Conservation (phyloP, 208 protist species). For the Acanthamoeba castellanii region DNA sequence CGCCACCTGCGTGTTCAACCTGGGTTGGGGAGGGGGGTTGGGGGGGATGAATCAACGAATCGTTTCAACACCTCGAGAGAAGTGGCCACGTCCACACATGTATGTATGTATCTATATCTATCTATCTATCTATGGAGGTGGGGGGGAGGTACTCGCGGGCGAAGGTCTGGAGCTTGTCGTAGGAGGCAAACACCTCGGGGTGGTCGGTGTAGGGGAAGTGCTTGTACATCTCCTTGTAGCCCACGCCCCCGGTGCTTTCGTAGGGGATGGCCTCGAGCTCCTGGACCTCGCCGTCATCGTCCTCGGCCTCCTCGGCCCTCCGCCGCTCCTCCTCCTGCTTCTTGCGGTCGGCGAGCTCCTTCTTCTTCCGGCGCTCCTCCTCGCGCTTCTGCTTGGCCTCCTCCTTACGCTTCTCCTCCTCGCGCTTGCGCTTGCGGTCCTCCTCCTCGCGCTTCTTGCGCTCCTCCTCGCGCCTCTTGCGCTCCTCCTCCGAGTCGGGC, state of each 20-base stretch:
- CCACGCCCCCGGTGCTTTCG: background rate
- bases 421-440: conserved; percentile 46
- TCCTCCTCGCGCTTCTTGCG: conserved; percentile 52
- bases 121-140: too few relatives aligned
- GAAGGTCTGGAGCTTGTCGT: conserved; percentile 83
- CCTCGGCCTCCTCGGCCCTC: conserved; percentile 62
- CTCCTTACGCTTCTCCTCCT: conserved; percentile 75
- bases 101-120: too few relatives aligned
- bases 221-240: conserved; percentile 74
- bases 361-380: conserved; percentile 73
- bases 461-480: conserved; percentile 66
- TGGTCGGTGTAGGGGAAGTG: conserved; percentile 68
- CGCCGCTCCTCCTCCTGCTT: conserved; percentile 70
- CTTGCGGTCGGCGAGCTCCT: conserved; percentile 72
- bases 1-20: conserved; percentile 79
- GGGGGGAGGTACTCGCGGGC: conserved; percentile 79
- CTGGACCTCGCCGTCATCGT: conserved; percentile 76
- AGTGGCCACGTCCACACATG: background rate
- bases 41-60: too few relatives aligned
- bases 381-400: conserved; percentile 71
- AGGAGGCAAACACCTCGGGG: conserved; percentile 79
- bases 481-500: conserved; percentile 41
- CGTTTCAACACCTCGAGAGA: background rate
- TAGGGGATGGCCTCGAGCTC: conserved; percentile 42
- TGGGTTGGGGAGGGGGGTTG: background rate